Evolutionary conservation across 495 filamentous ascomycete species (phyloP).

Genomic region (Aspergillus olivimuriae): DNA sequence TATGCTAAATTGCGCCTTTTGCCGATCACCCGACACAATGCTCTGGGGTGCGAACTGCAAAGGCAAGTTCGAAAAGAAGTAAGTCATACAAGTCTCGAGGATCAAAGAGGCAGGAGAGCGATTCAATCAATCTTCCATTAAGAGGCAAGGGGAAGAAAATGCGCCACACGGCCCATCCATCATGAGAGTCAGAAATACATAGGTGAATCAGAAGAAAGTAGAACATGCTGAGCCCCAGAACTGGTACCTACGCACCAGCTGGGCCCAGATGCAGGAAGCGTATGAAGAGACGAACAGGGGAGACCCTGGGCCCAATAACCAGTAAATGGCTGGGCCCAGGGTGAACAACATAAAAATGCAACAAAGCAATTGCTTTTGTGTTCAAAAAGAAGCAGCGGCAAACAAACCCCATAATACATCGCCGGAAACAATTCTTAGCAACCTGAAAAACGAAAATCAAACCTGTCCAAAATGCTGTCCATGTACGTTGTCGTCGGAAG

Average conservation of each 20-base stretch:
- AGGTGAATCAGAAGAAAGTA: neutral
- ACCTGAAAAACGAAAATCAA: constrained; percentile 5
- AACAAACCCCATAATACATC: constrained; percentile 11
- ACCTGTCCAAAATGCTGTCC: constrained; percentile 10
- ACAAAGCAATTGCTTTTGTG: neutral
- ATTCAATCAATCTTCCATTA: neutral
- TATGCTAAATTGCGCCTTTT: constrained; percentile 3
- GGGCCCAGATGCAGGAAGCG: too few relatives aligned
- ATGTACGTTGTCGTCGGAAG: neutral
- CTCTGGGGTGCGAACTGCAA: neutral
- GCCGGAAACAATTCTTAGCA: constrained; percentile 6
- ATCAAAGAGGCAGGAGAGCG: neutral
- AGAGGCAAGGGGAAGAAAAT: neutral
- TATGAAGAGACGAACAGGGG: too few relatives aligned
- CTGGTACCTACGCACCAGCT: too few relatives aligned
- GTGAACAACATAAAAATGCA: neutral
- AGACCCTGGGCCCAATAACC: too few relatives aligned
- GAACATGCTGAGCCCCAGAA: too few relatives aligned
- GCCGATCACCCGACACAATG: constrained; percentile 4
- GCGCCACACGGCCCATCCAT: neutral
- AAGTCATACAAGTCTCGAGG: neutral
- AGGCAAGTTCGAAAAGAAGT: constrained; percentile 1
- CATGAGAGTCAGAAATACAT: constrained; percentile 6
- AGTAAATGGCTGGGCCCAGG: too few relatives aligned
- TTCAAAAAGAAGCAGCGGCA: neutral